Base-by-base conservation (phyloP, 345 rosid species). In the Brassica nigra region DNA sequence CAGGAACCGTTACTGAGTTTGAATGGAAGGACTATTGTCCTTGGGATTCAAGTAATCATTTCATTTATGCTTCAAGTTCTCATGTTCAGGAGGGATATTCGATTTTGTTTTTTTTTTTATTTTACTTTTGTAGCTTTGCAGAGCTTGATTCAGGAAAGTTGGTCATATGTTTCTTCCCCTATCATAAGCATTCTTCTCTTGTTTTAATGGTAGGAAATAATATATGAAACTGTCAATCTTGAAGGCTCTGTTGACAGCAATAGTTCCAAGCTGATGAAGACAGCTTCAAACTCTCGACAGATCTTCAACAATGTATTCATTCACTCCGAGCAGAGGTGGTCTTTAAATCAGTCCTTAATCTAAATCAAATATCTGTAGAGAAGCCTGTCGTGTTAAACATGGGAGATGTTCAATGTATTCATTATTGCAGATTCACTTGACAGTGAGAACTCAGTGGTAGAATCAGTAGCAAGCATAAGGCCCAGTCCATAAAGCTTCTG, bases 251-350 rank as follows among this genome's bases (percentile, higher is more conserved):
- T 64, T 15, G 76, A 71, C 31, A 74, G 78, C 70, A 12, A 20
- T 31, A 71, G 49, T 66, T 75, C 82, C 18, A 63, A 37, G 34
- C 31, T 71, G 34, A 76, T 77, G 79, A 79, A 71, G 76, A 27
- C 79, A 4, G 55, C 64, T 79, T 83, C 85, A n/a, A 71, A 62
- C 59, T 68, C 80, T 31, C 71, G 76, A 70, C 14, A 74, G 70
- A 74, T 79, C 82, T 33, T 62, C 83, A 27, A 76, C 80, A 64
- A 75, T 80, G 83, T 80, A 75, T 62, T 75, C 83, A 39, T 80
- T 76, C 73, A 54, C 76, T 63, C 80, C 80, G 0, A 80, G 80
- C 76, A 75, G 80, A 80, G 73, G 83, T 80, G 31, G 49, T 27
- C 37, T 44, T 16, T 10, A 36, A 37, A 14, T 8, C 62, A 23